These are phyloP conservation scores for Suhomyces sp. DNA, from an alignment of 805 yeast species.

Conservation along the genomic window DNA sequence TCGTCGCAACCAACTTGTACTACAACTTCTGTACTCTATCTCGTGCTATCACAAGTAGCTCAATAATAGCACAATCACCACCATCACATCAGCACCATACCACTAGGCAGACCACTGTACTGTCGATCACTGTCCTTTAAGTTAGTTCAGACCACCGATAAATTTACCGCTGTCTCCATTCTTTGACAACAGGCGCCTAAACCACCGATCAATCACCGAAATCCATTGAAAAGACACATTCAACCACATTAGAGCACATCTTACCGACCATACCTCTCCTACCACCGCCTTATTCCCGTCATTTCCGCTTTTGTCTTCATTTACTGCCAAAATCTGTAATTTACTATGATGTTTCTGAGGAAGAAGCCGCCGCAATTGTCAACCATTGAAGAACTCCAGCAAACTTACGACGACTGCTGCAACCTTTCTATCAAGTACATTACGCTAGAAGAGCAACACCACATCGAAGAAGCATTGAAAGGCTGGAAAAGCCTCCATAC, in stretches of 20 bases:
- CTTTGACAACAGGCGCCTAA: not conserved
- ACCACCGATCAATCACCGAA: no score
- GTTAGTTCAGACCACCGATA: not conserved
- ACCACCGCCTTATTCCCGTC: no score
- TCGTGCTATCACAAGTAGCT: not conserved
- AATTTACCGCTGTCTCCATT: not conserved
- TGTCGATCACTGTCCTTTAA: not conserved
- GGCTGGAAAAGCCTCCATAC: slow-evolving; percentile 78
- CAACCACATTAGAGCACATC: no score
- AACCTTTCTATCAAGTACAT: slow-evolving; percentile 55
- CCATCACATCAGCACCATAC: not conserved
- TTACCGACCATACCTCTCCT: no score
- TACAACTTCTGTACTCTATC: not conserved
- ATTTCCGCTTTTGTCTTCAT: not conserved
- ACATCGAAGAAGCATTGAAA: slow-evolving; percentile 53
- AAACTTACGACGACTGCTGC: slow-evolving; percentile 60
- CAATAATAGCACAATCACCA: not conserved
- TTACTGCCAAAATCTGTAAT: not conserved
- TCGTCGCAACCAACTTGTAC: not conserved
- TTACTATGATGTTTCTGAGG: slow-evolving; percentile 40
- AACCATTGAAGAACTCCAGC: slow-evolving; percentile 51
- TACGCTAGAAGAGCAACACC: slow-evolving; percentile 54
- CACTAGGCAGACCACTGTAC: not conserved
- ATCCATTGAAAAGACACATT: no score
- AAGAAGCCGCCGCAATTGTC: slow-evolving; percentile 57